A percentile compares a stretch with the other conserved stretches of the same genome.
phyloP scores from a whole-genome alignment of 2,329 filamentous ascomycete genomes.

The Cordyceps cicadae region DNA sequence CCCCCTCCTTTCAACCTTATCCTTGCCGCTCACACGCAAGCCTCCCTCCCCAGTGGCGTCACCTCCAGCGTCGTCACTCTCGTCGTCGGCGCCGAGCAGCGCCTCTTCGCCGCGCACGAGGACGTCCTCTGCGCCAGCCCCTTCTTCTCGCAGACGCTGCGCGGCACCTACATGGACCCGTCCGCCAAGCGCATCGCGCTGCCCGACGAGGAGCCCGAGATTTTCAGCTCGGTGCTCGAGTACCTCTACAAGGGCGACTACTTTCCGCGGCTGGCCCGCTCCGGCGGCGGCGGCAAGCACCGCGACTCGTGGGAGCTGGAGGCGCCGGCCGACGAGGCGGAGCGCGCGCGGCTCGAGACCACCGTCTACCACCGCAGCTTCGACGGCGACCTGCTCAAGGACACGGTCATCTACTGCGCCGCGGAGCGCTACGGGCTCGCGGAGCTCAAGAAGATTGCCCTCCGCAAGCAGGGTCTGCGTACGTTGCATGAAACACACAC shows the following conservation, averaged over 20 bases:
- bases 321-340: conserved; percentile 36
- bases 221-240: conserved; percentile 84
- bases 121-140: conserved; percentile 71
- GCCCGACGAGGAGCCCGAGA: conserved; percentile 78
- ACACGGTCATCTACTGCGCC: conserved; percentile 85
- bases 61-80: conserved; percentile 70
- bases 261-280: conserved; percentile 68
- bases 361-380: conserved; percentile 61
- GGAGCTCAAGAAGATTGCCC: conserved; percentile 73
- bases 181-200: conserved; percentile 63
- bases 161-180: conserved; percentile 27
- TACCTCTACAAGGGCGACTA: conserved; percentile 94
- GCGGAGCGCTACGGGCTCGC: conserved; percentile 77
- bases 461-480: conserved; percentile 84
- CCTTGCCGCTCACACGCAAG: conserved; percentile 1
- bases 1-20: not conserved
- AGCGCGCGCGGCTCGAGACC: conserved; percentile 44
- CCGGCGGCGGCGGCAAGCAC: conserved; percentile 72
- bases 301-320: conserved; percentile 78
- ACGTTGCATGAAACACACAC: no score
- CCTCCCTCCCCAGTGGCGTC: conserved; percentile 35
- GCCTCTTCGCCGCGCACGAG: conserved; percentile 87
- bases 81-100: conserved; percentile 69
- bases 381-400: conserved; percentile 67
- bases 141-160: conserved; percentile 52